These are phyloP conservation scores for Meripilus lineatus DNA, from an alignment of 1,284 basidiomycete species.

Conservation along the genomic window DNA sequence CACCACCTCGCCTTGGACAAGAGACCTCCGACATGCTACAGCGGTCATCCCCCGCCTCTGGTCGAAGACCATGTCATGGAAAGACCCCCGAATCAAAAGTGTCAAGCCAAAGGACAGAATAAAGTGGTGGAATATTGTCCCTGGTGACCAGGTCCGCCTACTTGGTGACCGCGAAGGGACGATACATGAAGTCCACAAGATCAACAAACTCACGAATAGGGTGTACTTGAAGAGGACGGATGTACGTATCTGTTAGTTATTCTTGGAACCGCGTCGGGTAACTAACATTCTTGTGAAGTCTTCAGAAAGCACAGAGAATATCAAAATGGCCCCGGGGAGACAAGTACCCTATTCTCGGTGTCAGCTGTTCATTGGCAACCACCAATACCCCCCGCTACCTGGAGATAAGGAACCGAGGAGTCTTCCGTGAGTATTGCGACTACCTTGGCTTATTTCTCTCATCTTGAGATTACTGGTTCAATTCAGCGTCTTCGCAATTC, in stretches of 20 bases:
- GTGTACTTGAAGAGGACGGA: conserved; percentile 68
- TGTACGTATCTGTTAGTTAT: too few species aligned
- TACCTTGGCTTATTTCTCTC: conserved; percentile 1
- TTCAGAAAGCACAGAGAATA: conserved; percentile 24
- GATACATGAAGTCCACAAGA: conserved; percentile 63
- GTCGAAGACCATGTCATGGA: conserved; percentile 25
- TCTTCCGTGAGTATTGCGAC: conserved; percentile 39
- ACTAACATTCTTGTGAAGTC: too few species aligned
- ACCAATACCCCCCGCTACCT: conserved; percentile 47
- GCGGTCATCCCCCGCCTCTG: conserved; percentile 43
- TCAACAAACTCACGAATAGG: conserved; percentile 69
- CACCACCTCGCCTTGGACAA: conserved; percentile 45
- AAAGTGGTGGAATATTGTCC: conserved; percentile 81
- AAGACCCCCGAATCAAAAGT: conserved; percentile 39
- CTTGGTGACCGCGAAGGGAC: conserved; percentile 55
- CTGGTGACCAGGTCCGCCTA: conserved; percentile 73
- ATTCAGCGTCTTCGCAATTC: conserved; percentile 68
- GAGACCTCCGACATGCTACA: conserved; percentile 59
- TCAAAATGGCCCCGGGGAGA: conserved; percentile 27
- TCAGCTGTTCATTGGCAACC: conserved; percentile 68
- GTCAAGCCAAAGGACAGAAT: conserved; percentile 64
- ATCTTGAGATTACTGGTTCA: conserved; percentile 1
- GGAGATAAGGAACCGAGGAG: conserved; percentile 36
- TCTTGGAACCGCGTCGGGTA: too few species aligned
- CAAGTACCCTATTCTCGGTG: conserved; percentile 74